phyloP scores from a whole-genome alignment of 192 early-diverging fungal genomes.

The Gorgonomyces haynaldii region DNA sequence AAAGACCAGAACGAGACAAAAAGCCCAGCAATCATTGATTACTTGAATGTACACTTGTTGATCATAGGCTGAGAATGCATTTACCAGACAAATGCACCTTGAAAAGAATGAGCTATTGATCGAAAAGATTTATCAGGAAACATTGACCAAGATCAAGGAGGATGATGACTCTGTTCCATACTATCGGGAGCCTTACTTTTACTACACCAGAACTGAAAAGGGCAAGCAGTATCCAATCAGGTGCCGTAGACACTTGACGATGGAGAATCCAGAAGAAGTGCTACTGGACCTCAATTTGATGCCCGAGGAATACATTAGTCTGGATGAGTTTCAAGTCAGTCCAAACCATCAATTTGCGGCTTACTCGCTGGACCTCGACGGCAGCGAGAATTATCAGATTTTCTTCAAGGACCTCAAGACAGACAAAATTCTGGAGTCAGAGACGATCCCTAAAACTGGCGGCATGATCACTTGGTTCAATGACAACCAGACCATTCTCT shows the following conservation, averaged over 20 bases:
- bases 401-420: slow-evolving; percentile 29
- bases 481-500: slow-evolving; percentile 19
- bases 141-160: slow-evolving; percentile 26
- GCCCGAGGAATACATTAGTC: slow-evolving; percentile 14
- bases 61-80: slow-evolving; percentile 25
- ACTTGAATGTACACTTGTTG: slow-evolving; percentile 16
- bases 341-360: slow-evolving; percentile 29
- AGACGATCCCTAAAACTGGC: slow-evolving; percentile 8
- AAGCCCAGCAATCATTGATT: slow-evolving; percentile 24
- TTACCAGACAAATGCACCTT: slow-evolving; percentile 22
- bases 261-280: slow-evolving; percentile 11
- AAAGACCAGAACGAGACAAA: slow-evolving; percentile 28
- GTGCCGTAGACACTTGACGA: slow-evolving; percentile 11
- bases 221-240: slow-evolving; percentile 36
- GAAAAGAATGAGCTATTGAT: slow-evolving; percentile 14
- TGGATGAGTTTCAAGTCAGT: slow-evolving; percentile 11
- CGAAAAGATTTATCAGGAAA: slow-evolving; percentile 35
- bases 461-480: slow-evolving; percentile 19
- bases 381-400: slow-evolving; percentile 29
- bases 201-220: slow-evolving; percentile 36
- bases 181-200: slow-evolving; percentile 22
- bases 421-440: slow-evolving; percentile 13
- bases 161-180: slow-evolving; percentile 29
- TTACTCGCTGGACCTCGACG: slow-evolving; percentile 29
- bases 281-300: slow-evolving; percentile 23